Conservation (phyloP, 78 protist genomes). For the Dictyostelium intermedium region DNA sequence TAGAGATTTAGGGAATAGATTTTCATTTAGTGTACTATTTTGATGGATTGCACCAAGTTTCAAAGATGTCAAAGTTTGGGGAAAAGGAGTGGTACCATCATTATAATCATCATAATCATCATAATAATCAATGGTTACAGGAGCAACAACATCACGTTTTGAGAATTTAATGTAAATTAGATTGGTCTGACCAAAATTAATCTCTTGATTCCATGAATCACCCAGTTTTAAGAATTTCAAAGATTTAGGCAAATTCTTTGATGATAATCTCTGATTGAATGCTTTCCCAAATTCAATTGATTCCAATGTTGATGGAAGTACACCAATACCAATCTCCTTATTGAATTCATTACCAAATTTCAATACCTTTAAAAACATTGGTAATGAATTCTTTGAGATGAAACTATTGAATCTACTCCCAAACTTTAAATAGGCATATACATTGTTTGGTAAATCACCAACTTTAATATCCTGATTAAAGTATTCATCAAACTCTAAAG, state of each 20-base stretch:
- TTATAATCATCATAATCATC: not conserved
- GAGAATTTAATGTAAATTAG: not conserved
- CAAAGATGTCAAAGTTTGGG: not conserved
- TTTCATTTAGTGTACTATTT: not conserved
- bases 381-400: not conserved
- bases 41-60: not conserved
- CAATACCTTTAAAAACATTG: not conserved
- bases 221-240: not conserved
- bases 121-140: no score
- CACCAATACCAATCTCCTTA: not conserved
- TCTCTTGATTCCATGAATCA: not conserved
- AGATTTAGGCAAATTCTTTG: not conserved
- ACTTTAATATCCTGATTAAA: not conserved
- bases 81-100: not conserved
- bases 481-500: not conserved
- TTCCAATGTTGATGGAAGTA: not conserved
- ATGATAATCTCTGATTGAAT: not conserved
- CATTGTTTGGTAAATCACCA: not conserved
- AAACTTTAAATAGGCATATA: not conserved
- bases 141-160: no score
- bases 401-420: not conserved
- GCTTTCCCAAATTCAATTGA: not conserved
- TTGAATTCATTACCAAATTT: not conserved
- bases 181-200: not conserved
- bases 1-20: not conserved